Conservation (phyloP, 768 basidiomycete species). For the Rhizopogon vinicolor region DNA sequence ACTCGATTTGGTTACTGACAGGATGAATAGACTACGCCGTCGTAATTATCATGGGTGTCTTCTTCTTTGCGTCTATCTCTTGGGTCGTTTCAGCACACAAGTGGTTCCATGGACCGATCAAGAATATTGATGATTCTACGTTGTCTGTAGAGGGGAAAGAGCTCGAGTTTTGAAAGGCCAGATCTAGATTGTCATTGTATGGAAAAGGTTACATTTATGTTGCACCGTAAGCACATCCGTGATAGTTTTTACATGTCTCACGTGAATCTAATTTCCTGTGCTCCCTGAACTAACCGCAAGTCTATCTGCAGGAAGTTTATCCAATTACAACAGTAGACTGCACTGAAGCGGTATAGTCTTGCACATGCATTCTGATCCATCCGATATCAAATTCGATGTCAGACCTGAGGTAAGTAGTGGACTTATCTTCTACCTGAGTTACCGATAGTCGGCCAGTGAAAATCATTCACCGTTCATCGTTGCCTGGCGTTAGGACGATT, state of each 20-base stretch:
- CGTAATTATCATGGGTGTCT: slow-evolving; percentile 60
- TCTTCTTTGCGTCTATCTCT: slow-evolving; percentile 56
- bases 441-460: too few species aligned
- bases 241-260: neutral
- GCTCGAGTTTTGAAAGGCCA: neutral
- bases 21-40: slow-evolving; percentile 55
- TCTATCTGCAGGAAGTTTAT: too few species aligned
- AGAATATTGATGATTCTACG: slow-evolving; percentile 34
- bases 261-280: neutral
- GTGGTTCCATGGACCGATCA: slow-evolving; percentile 68
- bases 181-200: neutral
- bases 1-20: neutral
- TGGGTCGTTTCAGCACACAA: slow-evolving; percentile 66
- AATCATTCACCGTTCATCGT: too few species aligned
- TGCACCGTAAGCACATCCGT: neutral
- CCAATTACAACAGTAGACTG: neutral
- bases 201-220: neutral
- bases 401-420: neutral
- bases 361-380: neutral
- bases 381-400: neutral
- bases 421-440: too few species aligned
- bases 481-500: neutral
- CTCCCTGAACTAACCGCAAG: neutral
- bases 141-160: slow-evolving; percentile 10
- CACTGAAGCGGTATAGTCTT: neutral